Evolutionary conservation across 768 basidiomycete genomes (phyloP), one percentile per base, ranked within the genome.

Genomic region (Suillus decipiens): DNA sequence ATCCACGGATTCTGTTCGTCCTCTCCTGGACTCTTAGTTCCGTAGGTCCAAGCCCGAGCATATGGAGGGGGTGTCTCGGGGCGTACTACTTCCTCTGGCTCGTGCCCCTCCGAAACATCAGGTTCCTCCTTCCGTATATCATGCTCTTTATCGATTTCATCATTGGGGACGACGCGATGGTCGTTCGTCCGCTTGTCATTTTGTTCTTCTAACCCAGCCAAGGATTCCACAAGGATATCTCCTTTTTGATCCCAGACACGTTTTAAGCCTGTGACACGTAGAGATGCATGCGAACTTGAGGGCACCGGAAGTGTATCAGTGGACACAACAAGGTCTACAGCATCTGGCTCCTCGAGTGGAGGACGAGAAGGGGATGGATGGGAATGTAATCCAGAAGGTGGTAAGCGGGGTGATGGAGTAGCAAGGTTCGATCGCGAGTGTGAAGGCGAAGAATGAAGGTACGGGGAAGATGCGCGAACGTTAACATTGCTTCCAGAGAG

Each of bases 271-370:
- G 69, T 68, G 7, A 67, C 63, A 36, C 58, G 70, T 12, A 70
- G 66, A 5, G 70, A 73, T 28, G 47, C 56, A 14, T 61, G 61
- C 17, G 71, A 68, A 5, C 61, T 59, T 19, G 71, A 59, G 1
- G 70, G 70, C 14, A 68, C 66, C 4, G 61, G 65, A 15, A 69
- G 37, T 17, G 51, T 47, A 9, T 74, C 68, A 15, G 58, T 48
- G 8, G 66, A 66, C 0, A 96, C 86, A 5, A 98, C 84, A 19
- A 99, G 80, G 70, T 99, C 96, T 1, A 98, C 89, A 1, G 96
- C 95, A 66, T 98, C 91, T 2, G 85, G 82, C 15, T 66, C 22
- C 1, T 62, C 62, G 5, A 75, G 69, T 8, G 75, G 75, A 1
- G 62, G 24, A 36, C 42, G 73, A 12, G 59, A 24, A 6, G 63